Evolutionary conservation across 805 yeast genomes (phyloP).

Genomic region (Priceomyces carsonii): DNA sequence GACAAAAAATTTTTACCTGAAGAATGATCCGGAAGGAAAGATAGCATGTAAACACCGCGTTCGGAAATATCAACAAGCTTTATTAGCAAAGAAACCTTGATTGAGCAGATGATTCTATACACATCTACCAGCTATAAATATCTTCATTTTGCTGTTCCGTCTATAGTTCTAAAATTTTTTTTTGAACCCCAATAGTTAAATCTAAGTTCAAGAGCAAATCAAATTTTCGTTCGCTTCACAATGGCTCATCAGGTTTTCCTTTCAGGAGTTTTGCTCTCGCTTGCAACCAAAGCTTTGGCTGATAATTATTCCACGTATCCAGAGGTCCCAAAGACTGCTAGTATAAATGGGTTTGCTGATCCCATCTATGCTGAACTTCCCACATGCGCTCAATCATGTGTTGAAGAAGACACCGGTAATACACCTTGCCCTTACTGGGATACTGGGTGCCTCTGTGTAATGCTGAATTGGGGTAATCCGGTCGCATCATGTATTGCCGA

Average conservation of each 20-base stretch:
- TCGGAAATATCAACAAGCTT: no score
- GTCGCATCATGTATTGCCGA: constrained; percentile 40
- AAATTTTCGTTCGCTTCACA: constrained; percentile 1
- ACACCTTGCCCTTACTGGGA: constrained; percentile 50
- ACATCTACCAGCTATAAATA: background rate
- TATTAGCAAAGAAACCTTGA: background rate
- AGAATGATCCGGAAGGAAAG: no score
- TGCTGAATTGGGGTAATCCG: constrained; percentile 32
- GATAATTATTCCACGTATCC: constrained; percentile 33
- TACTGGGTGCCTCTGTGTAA: constrained; percentile 47
- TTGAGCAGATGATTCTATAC: background rate
- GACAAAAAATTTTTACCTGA: no score
- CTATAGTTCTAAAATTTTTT: background rate
- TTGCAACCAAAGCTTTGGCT: constrained; percentile 12
- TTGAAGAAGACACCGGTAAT: constrained; percentile 28
- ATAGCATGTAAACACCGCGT: no score
- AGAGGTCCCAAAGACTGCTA: constrained; percentile 36
- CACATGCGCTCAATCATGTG: constrained; percentile 37
- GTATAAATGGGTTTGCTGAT: constrained; percentile 46
- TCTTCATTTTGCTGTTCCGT: background rate
- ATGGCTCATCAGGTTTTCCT: constrained; percentile 7
- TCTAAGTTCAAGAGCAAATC: no score
- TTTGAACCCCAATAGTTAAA: no score
- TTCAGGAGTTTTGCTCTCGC: constrained; percentile 10
- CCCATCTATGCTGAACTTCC: constrained; percentile 33